phyloP scores from a whole-genome alignment of 148 eudicot species.

The Rhododendron mucronatum region DNA sequence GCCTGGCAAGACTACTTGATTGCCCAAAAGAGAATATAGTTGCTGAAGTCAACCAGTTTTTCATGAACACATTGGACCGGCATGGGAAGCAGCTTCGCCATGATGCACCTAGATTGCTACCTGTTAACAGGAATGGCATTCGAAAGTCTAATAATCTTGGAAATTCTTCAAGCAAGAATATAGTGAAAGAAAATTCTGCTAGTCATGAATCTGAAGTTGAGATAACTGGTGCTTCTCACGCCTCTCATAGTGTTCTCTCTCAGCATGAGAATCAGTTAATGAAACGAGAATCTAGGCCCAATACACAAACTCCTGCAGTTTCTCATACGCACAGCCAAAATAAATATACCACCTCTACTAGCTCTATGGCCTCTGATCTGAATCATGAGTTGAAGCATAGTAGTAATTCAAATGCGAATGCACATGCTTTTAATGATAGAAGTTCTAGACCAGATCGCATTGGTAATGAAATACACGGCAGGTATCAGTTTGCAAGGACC shows the following conservation, averaged over 20 bases:
- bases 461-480: conserved; percentile 25
- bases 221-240: background rate
- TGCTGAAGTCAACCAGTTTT: conserved; percentile 47
- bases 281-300: conserved; percentile 2
- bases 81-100: conserved; percentile 48
- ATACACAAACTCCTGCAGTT: background rate
- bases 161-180: conserved; percentile 13
- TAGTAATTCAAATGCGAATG: conserved; percentile 19
- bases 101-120: conserved; percentile 29
- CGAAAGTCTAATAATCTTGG: background rate
- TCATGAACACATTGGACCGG: conserved; percentile 54
- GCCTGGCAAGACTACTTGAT: conserved; percentile 42
- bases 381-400: conserved; percentile 7
- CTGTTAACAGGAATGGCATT: conserved; percentile 7
- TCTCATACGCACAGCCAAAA: conserved; percentile 13
- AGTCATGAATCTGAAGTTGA: conserved; percentile 11
- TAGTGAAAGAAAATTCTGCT: conserved; percentile 4
- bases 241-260: conserved; percentile 6
- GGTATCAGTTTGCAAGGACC: conserved; percentile 45
- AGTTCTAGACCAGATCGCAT: conserved; percentile 16
- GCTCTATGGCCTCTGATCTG: conserved; percentile 16
- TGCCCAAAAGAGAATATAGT: conserved; percentile 40
- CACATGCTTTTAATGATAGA: conserved; percentile 22
- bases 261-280: background rate
- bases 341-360: background rate